A percentile compares a stretch with the other conserved stretches of the same genome.
phyloP scores from a whole-genome alignment of 2,329 filamentous ascomycete species.

The Fusarium domesticum region DNA sequence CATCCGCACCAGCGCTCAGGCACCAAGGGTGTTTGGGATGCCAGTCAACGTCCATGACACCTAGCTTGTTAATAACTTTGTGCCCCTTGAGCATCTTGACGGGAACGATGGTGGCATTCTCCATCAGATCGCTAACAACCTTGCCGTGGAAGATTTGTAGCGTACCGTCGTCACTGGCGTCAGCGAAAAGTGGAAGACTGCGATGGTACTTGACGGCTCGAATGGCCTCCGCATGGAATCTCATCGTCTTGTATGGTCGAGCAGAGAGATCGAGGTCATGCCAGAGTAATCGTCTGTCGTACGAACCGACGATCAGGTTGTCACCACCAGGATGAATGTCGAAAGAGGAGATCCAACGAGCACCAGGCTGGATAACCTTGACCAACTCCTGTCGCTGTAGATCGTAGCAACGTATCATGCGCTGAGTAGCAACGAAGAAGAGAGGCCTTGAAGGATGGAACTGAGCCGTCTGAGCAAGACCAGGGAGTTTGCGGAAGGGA shows the following conservation, averaged over 20 bases:
- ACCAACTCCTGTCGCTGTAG: slow-evolving; percentile 86
- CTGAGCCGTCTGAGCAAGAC: slow-evolving; percentile 78
- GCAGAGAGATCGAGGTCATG: slow-evolving; percentile 91
- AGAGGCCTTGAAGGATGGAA: slow-evolving; percentile 93
- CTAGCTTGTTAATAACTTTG: slow-evolving; percentile 78
- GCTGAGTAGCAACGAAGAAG: slow-evolving; percentile 94
- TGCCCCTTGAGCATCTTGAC: slow-evolving; percentile 92
- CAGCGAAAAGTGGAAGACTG: slow-evolving; percentile 81
- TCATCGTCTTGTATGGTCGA: slow-evolving; percentile 91
- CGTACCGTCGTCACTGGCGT: slow-evolving; percentile 91
- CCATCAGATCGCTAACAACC: slow-evolving; percentile 90
- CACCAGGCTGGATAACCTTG: slow-evolving; percentile 90
- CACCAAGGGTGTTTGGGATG: slow-evolving; percentile 93
- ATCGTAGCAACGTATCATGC: slow-evolving; percentile 90
- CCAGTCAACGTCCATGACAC: slow-evolving; percentile 94
- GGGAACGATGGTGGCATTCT: slow-evolving; percentile 94
- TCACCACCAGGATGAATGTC: slow-evolving; percentile 91
- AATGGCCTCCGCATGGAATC: slow-evolving; percentile 92
- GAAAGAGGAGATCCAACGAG: slow-evolving; percentile 88
- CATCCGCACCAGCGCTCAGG: slow-evolving; percentile 90
- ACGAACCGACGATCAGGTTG: slow-evolving; percentile 90
- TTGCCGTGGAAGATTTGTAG: slow-evolving; percentile 97
- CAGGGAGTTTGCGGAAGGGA: slow-evolving; percentile 77
- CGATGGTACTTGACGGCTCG: slow-evolving; percentile 85
- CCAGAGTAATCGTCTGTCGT: slow-evolving; percentile 92